Evolutionary conservation across 768 basidiomycete species (phyloP).

Genomic region (Leccinum boreale): DNA sequence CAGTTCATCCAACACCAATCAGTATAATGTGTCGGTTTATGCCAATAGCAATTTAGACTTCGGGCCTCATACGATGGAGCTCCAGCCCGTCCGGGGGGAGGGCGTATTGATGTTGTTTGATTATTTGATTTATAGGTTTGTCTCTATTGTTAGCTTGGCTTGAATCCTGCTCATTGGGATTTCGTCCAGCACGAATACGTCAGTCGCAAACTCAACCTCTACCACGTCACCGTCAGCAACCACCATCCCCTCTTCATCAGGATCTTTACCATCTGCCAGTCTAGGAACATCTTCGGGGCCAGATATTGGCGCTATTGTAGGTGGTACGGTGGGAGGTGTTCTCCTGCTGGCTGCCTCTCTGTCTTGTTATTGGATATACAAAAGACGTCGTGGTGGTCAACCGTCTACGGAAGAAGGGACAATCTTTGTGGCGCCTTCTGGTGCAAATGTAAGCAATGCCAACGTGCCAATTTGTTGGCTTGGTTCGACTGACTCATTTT

Average conservation of each 20-base stretch:
- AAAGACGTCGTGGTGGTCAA: background rate
- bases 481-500: background rate
- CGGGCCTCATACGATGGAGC: constrained; percentile 7
- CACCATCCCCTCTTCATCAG: background rate
- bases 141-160: background rate
- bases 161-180: background rate
- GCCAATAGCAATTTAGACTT: constrained; percentile 1
- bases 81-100: constrained; percentile 3
- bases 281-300: background rate
- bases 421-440: background rate
- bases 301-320: constrained; percentile 3
- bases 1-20: background rate
- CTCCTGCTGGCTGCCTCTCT: background rate
- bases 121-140: constrained; percentile 19
- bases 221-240: background rate
- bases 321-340: constrained; percentile 7
- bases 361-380: background rate
- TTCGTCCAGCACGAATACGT: constrained; percentile 1
- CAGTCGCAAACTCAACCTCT: background rate
- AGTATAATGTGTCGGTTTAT: constrained; percentile 17
- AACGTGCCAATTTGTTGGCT: background rate
- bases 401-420: background rate
- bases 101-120: constrained; percentile 13
- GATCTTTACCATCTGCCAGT: background rate
- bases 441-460: background rate